Conservation (phyloP, 805 yeast species). For the Saccharomycopsis microspora region DNA sequence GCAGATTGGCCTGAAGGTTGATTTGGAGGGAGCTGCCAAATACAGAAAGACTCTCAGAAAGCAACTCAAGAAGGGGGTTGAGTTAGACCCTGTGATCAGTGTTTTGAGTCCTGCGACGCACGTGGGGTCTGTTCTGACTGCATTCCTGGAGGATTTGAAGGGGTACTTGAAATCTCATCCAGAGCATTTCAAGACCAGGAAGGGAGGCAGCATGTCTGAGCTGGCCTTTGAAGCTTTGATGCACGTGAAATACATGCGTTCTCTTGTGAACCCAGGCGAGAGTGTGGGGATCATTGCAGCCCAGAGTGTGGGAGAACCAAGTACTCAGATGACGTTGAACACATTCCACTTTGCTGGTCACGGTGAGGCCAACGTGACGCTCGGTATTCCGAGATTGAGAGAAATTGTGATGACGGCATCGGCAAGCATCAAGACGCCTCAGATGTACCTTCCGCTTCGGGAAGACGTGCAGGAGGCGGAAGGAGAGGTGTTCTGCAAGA, state of each 20-base stretch:
- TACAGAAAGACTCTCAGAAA: constrained; percentile 80
- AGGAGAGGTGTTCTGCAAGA: constrained; percentile 89
- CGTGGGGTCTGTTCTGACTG: constrained; percentile 88
- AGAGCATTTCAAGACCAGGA: constrained; percentile 34
- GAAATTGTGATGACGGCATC: constrained; percentile 99
- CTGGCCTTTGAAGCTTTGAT: constrained; percentile 90
- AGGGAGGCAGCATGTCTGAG: constrained; percentile 29
- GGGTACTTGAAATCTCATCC: constrained; percentile 47
- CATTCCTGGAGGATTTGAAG: constrained; percentile 74
- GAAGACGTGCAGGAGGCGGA: constrained; percentile 71
- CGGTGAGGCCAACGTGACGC: constrained; percentile 99
- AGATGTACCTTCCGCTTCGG: constrained; percentile 85
- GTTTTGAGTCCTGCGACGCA: constrained; percentile 81
- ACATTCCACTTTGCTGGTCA: constrained; percentile 99
- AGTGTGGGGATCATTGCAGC: constrained; percentile 97
- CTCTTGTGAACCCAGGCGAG: constrained; percentile 92
- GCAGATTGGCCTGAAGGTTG: constrained; percentile 56
- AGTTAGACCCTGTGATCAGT: constrained; percentile 83
- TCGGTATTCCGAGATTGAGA: constrained; percentile 99
- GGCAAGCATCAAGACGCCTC: constrained; percentile 93
- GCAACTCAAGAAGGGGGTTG: constrained; percentile 35
- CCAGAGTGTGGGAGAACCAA: constrained; percentile 98
- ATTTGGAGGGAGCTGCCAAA: constrained; percentile 69
- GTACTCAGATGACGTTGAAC: constrained; percentile 96
- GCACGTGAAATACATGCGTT: constrained; percentile 98